Conservation (phyloP, 1,139 yeast genomes). For the Ashbya aceris region DNA sequence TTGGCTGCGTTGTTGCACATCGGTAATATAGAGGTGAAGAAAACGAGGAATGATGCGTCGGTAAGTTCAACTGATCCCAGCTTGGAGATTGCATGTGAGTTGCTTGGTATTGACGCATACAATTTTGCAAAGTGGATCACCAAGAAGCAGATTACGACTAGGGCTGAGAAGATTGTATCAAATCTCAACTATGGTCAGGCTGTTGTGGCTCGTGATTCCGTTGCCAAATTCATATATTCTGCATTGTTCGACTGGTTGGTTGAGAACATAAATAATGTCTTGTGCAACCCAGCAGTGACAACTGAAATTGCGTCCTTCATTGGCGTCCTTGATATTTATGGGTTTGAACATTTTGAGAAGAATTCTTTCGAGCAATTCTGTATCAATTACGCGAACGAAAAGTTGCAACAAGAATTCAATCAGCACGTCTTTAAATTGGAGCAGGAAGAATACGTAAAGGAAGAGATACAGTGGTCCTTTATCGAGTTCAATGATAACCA, state of each 20-base stretch:
- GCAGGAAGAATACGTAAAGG: slow-evolving; percentile 88
- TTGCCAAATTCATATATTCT: slow-evolving; percentile 87
- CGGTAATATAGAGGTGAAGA: slow-evolving; percentile 85
- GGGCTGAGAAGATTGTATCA: slow-evolving; percentile 84
- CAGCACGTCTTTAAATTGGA: slow-evolving; percentile 96
- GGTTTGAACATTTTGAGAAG: slow-evolving; percentile 90
- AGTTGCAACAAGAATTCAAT: slow-evolving; percentile 92
- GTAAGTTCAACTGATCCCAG: slow-evolving; percentile 82
- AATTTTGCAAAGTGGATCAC: slow-evolving; percentile 85
- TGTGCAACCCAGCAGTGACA: slow-evolving; percentile 64
- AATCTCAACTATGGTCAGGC: slow-evolving; percentile 82
- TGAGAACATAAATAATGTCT: slow-evolving; percentile 65
- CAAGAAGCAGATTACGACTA: slow-evolving; percentile 86
- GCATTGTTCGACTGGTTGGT: slow-evolving; percentile 96
- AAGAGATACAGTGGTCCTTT: slow-evolving; percentile 94
- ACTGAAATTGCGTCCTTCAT: slow-evolving; percentile 62
- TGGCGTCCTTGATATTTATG: slow-evolving; percentile 96
- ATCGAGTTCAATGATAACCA: slow-evolving; percentile 95
- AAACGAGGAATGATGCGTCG: slow-evolving; percentile 78
- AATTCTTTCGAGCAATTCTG: slow-evolving; percentile 97
- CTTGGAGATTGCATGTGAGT: slow-evolving; percentile 71
- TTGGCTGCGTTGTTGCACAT: slow-evolving; percentile 86
- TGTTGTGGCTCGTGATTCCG: slow-evolving; percentile 87
- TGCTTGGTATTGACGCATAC: slow-evolving; percentile 70
- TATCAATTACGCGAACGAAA: slow-evolving; percentile 95